phyloP scores from a whole-genome alignment of 306 rosid species.

The Pterocarpus santalinus region DNA sequence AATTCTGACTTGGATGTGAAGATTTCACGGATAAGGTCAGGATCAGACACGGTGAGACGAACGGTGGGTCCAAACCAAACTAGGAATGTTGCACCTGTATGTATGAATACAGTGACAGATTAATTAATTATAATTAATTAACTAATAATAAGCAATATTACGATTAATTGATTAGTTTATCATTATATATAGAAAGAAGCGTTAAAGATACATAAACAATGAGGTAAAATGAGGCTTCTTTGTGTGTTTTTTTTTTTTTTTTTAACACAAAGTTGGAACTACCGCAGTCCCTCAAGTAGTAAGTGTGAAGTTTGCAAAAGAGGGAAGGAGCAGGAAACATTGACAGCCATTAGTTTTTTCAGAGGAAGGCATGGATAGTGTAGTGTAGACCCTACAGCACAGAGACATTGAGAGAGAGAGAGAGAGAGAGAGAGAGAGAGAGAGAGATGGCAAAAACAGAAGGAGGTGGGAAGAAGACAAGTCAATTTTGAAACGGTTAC shows the following conservation, averaged over 20 bases:
- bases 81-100: conserved; percentile 81
- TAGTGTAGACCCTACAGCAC: conserved; percentile 77
- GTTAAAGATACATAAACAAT: neutral
- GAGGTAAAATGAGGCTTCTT: neutral
- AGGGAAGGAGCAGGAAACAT: conserved; percentile 68
- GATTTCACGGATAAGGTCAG: conserved; percentile 88
- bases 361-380: conserved; percentile 70
- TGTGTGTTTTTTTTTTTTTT: neutral
- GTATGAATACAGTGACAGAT: neutral
- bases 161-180: neutral
- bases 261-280: conserved; percentile 50
- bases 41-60: conserved; percentile 85
- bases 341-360: conserved; percentile 61
- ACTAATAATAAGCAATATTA: neutral
- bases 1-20: conserved; percentile 83
- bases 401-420: conserved; percentile 44
- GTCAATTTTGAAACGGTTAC: conserved; percentile 62
- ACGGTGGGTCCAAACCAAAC: conserved; percentile 97
- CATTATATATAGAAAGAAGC: neutral
- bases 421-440: neutral
- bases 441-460: conserved; percentile 8
- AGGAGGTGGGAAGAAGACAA: conserved; percentile 71
- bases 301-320: conserved; percentile 62
- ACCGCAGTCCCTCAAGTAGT: conserved; percentile 48
- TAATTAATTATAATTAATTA: neutral